A percentile compares a stretch with the other conserved stretches of the same genome.
These are phyloP conservation scores for Cladobotryum protrusum DNA, from an alignment of 2,329 filamentous ascomycete genomes.

Conservation along the genomic window DNA sequence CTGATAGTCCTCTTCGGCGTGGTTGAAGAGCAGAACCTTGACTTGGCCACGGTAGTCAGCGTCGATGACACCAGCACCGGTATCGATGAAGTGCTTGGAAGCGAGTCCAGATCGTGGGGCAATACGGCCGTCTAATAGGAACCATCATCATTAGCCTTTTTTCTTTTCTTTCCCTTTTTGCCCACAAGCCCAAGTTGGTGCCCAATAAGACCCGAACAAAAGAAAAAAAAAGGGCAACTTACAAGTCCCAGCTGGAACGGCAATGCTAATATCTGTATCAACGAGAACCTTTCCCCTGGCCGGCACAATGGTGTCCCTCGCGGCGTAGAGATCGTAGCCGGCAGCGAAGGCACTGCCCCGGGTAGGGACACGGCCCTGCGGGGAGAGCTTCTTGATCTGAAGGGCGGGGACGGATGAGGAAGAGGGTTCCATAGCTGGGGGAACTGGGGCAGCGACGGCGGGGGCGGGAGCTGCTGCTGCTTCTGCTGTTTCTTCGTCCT, in stretches of 20 bases:
- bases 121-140: constrained; percentile 69
- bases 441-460: neutral
- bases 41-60: constrained; percentile 93
- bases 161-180: neutral
- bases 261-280: constrained; percentile 85
- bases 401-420: constrained; percentile 47
- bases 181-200: too few relatives aligned
- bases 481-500: constrained; percentile 12
- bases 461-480: neutral
- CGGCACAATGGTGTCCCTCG: constrained; percentile 68
- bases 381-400: constrained; percentile 81
- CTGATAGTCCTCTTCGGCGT: constrained; percentile 72
- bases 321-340: constrained; percentile 87
- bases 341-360: constrained; percentile 85
- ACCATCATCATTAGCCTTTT: neutral
- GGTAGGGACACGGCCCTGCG: constrained; percentile 74
- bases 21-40: constrained; percentile 93
- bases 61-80: constrained; percentile 93
- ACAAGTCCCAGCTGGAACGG: constrained; percentile 87
- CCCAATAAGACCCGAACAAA: too few relatives aligned
- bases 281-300: constrained; percentile 79
- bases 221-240: constrained; percentile 28
- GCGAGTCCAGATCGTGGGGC: constrained; percentile 89
- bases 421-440: constrained; percentile 32
- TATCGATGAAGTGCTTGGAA: constrained; percentile 92